Conservation (phyloP, 345 rosid genomes). For the Syzygium aromaticum region DNA sequence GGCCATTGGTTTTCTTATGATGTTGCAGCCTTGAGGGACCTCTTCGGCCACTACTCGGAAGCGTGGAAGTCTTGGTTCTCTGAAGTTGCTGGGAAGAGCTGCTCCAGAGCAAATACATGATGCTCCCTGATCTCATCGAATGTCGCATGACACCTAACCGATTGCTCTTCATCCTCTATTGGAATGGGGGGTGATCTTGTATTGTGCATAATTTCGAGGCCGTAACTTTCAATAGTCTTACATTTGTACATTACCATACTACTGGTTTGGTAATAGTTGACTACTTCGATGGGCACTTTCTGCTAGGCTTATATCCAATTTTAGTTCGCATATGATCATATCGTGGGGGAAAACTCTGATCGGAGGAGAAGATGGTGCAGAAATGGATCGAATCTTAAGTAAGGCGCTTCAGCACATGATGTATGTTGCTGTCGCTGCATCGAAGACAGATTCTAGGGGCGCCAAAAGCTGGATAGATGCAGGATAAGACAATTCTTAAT, state of each 20-base stretch:
- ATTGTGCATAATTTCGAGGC: neutral
- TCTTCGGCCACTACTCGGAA: conserved; percentile 80
- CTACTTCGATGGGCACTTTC: neutral
- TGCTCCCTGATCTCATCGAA: neutral
- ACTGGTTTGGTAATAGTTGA: neutral
- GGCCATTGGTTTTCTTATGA: neutral
- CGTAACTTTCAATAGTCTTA: neutral
- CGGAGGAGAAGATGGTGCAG: neutral
- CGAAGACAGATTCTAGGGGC: neutral
- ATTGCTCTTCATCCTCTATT: neutral
- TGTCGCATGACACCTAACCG: neutral
- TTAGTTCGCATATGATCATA: neutral
- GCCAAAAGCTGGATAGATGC: neutral
- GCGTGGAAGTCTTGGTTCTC: conserved; percentile 90
- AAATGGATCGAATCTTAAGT: neutral
- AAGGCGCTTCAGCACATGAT: neutral
- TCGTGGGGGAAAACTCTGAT: neutral
- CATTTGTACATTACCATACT: neutral
- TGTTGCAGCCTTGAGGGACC: conserved; percentile 67
- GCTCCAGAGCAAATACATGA: neutral
- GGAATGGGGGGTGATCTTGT: neutral
- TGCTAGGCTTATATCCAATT: neutral
- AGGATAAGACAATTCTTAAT: neutral
- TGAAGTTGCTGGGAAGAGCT: conserved; percentile 40
- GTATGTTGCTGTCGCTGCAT: neutral